Percentiles rank a stretch among this genome's conserved stretches.
Evolutionary conservation across 2,329 filamentous ascomycete genomes (phyloP).

Genomic region (Arthrocladium fulminans): DNA sequence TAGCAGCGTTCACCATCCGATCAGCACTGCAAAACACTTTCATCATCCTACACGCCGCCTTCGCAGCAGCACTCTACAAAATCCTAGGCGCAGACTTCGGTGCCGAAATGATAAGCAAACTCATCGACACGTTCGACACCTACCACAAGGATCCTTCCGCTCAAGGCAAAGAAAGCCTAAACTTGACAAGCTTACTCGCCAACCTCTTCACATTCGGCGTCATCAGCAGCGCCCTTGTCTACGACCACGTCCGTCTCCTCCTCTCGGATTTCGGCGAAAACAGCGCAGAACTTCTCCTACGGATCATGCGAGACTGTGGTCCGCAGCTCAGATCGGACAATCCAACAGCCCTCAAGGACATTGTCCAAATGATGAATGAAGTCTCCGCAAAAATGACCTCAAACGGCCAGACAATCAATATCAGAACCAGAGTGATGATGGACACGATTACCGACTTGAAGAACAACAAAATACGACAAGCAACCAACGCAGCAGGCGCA

Average conservation of each 20-base stretch:
- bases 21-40: constrained; percentile 78
- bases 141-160: constrained; percentile 41
- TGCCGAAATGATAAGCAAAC: constrained; percentile 69
- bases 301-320: constrained; percentile 72
- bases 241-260: constrained; percentile 79
- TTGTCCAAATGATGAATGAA: constrained; percentile 69
- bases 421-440: constrained; percentile 93
- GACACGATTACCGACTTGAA: constrained; percentile 92
- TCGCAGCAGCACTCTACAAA: constrained; percentile 79
- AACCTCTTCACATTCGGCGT: constrained; percentile 91
- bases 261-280: constrained; percentile 67
- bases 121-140: constrained; percentile 66
- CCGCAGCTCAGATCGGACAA: constrained; percentile 81
- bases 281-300: constrained; percentile 80
- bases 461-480: constrained; percentile 81
- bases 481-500: constrained; percentile 59
- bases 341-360: constrained; percentile 76
- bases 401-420: constrained; percentile 54
- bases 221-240: constrained; percentile 71
- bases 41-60: constrained; percentile 81
- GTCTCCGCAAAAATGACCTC: constrained; percentile 60
- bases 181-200: constrained; percentile 72
- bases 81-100: constrained; percentile 82
- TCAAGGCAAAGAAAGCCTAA: constrained; percentile 55
- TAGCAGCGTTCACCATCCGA: constrained; percentile 70